A percentile compares a stretch with the other conserved stretches of the same genome.
phyloP scores from a whole-genome alignment of 805 yeast species.

The Candida maris region DNA sequence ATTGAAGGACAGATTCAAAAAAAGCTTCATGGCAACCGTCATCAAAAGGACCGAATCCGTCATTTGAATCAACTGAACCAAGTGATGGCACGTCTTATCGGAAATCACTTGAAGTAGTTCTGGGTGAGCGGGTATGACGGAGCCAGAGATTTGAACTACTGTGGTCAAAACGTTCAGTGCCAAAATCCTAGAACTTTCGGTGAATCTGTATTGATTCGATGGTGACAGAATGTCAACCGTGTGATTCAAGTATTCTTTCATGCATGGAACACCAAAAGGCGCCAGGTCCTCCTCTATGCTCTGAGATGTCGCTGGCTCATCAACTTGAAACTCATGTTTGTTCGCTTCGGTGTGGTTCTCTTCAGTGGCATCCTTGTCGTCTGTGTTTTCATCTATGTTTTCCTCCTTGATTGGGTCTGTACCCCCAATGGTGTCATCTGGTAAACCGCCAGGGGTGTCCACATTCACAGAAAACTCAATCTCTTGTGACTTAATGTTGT shows the following conservation, averaged over 20 bases:
- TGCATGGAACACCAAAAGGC: constrained; percentile 70
- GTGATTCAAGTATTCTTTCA: constrained; percentile 72
- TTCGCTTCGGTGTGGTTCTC: constrained; percentile 4
- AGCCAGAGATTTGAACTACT: constrained; percentile 80
- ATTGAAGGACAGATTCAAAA: constrained; percentile 66
- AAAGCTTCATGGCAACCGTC: constrained; percentile 70
- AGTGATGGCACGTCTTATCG: constrained; percentile 80
- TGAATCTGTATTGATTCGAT: constrained; percentile 75
- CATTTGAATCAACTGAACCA: constrained; percentile 73
- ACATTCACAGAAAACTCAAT: constrained; percentile 21
- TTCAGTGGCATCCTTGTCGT: background rate
- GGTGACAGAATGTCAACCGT: constrained; percentile 80
- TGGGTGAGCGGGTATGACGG: constrained; percentile 55
- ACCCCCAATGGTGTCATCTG: constrained; percentile 60
- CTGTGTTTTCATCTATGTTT: background rate
- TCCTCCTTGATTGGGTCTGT: constrained; percentile 20
- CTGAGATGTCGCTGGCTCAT: background rate
- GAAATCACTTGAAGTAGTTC: constrained; percentile 64
- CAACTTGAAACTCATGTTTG: constrained; percentile 1
- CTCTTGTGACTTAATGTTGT: constrained; percentile 28
- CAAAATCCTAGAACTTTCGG: constrained; percentile 81
- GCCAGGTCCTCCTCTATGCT: constrained; percentile 28
- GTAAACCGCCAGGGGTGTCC: constrained; percentile 34
- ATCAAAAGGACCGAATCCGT: constrained; percentile 69
- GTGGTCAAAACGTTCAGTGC: constrained; percentile 73